A percentile compares a stretch with the other conserved stretches of the same genome.
phyloP scores from a whole-genome alignment of 2,329 filamentous ascomycete genomes.

The Magnaporthales sp. region DNA sequence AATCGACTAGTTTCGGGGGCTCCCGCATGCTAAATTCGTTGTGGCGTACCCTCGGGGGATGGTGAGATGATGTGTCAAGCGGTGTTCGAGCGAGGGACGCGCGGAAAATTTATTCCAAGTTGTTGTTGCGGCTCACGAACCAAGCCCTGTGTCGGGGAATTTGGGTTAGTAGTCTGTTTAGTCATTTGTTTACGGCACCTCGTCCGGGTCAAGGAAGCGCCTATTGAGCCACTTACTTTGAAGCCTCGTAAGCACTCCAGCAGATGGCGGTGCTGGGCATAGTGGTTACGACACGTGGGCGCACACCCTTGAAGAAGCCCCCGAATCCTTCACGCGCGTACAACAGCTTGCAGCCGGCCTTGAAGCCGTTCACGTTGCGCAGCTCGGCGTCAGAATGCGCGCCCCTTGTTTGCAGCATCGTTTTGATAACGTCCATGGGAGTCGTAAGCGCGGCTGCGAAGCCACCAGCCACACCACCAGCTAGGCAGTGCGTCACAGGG shows the following conservation, averaged over 20 bases:
- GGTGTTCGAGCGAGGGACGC: not conserved
- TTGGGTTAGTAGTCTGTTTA: not conserved
- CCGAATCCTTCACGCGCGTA: conserved; percentile 73
- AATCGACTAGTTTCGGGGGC: not conserved
- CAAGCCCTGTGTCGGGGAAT: conserved; percentile 30
- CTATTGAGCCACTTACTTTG: conserved; percentile 47
- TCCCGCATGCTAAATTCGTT: not conserved
- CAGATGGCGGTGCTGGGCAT: conserved; percentile 99
- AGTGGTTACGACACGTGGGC: conserved; percentile 85
- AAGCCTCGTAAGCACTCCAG: conserved; percentile 73
- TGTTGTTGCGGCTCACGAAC: conserved; percentile 34
- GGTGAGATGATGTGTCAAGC: not conserved
- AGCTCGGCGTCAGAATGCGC: conserved; percentile 71
- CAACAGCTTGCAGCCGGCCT: conserved; percentile 71
- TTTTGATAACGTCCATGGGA: conserved; percentile 97
- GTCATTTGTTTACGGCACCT: not conserved
- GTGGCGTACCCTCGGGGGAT: not conserved
- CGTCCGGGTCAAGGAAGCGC: no score
- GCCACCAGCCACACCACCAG: conserved; percentile 86
- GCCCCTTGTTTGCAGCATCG: conserved; percentile 87
- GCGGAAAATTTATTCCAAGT: not conserved
- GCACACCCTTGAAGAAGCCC: conserved; percentile 90
- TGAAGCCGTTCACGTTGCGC: conserved; percentile 73
- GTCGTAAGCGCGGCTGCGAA: conserved; percentile 91
- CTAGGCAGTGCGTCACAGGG: conserved; percentile 85